Percentiles rank a stretch among this genome's conserved stretches.
Evolutionary conservation across 1,284 basidiomycete genomes (phyloP).

Genomic region (Cutaneotrichosporon cavernicola): DNA sequence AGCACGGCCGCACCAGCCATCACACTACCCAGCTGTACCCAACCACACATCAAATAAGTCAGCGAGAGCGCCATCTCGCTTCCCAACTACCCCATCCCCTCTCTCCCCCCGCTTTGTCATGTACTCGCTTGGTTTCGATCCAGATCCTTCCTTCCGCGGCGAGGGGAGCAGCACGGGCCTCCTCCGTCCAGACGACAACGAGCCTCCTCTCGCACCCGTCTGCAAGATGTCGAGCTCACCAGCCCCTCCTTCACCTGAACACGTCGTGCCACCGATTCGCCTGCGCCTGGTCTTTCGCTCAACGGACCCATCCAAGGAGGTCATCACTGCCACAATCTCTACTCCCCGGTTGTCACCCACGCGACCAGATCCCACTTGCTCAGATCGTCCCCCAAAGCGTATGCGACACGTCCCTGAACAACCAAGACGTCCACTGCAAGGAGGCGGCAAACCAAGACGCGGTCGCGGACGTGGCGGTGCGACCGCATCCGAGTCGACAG

Average conservation of each 20-base stretch:
- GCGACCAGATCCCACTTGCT: neutral
- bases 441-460: conserved; percentile 14
- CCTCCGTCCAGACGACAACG: conserved; percentile 4
- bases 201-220: neutral
- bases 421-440: neutral
- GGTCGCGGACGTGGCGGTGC: conserved; percentile 2
- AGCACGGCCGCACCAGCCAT: neutral
- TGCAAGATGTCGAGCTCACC: neutral
- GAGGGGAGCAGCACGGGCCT: conserved; percentile 26
- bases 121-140: conserved; percentile 23
- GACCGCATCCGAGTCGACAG: neutral
- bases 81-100: neutral
- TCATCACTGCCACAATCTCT: neutral
- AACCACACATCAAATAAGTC: neutral
- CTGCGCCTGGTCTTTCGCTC: conserved; percentile 1
- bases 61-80: neutral
- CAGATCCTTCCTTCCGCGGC: conserved; percentile 21
- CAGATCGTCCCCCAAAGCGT: neutral
- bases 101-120: neutral
- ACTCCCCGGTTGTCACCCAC: conserved; percentile 4
- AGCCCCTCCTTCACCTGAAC: neutral
- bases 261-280: neutral
- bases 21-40: neutral
- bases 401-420: conserved; percentile 1
- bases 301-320: neutral